These are phyloP conservation scores for Diddensiella caesifluorescens DNA, from an alignment of 805 yeast species.

Conservation along the genomic window DNA sequence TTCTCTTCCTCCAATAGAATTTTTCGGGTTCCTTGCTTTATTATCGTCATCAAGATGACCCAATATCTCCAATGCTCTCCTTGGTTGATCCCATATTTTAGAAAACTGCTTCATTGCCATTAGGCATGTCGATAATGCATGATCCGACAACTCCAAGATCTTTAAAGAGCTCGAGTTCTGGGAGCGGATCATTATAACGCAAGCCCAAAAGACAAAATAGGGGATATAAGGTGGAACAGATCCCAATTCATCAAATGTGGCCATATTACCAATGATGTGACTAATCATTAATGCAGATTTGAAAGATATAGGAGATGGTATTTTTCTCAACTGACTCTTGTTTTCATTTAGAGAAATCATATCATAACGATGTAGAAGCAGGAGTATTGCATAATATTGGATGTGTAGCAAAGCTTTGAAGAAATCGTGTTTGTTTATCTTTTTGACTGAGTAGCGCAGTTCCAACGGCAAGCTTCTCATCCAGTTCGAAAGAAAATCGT, in stretches of 20 bases:
- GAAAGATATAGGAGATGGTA: not conserved
- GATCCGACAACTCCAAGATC: not conserved
- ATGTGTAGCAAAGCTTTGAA: constrained; percentile 55
- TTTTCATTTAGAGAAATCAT: constrained; percentile 31
- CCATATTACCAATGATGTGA: not conserved
- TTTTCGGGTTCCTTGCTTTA: no score
- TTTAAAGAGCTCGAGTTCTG: not conserved
- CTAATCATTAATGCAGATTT: not conserved
- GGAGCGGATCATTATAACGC: not conserved
- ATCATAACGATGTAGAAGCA: constrained; percentile 65
- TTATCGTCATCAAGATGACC: no score
- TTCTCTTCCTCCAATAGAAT: no score
- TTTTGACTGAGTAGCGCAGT: constrained; percentile 54
- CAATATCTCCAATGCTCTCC: not conserved
- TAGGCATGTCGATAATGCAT: not conserved
- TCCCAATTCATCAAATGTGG: not conserved
- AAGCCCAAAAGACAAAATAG: not conserved
- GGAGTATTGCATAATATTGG: constrained; percentile 64
- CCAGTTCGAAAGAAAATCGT: constrained; percentile 72
- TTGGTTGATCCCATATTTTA: not conserved
- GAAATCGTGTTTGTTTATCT: constrained; percentile 47
- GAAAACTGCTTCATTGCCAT: not conserved
- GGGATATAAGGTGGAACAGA: not conserved
- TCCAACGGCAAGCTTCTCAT: constrained; percentile 58
- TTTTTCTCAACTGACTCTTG: constrained; percentile 6